phyloP scores from a whole-genome alignment of 225 moss, liverwort and hornwort species.

The Marchantia polymorpha region DNA sequence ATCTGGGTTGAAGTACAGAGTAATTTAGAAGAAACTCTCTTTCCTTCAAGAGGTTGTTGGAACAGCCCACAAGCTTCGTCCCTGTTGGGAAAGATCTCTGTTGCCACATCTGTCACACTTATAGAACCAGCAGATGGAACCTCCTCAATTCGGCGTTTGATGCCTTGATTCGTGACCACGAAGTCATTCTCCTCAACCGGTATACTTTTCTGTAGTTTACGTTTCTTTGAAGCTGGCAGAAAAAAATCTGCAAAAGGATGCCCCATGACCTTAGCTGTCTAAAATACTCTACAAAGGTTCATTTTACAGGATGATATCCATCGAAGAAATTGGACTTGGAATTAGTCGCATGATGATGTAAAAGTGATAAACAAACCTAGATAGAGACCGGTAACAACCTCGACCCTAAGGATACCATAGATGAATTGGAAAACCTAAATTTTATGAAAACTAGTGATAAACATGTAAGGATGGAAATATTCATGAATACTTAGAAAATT shows the following conservation, averaged over 20 bases:
- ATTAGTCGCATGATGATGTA: too few relatives aligned
- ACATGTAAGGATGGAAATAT: not conserved
- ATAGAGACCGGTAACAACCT: not conserved
- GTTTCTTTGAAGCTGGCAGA: slow-evolving; percentile 24
- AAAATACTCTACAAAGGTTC: not conserved
- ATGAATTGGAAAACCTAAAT: not conserved
- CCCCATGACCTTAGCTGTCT: not conserved
- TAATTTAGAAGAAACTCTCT: not conserved
- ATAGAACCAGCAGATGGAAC: too few relatives aligned
- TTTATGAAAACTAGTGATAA: not conserved
- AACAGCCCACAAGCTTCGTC: not conserved
- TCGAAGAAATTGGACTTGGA: not conserved
- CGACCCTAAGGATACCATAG: not conserved
- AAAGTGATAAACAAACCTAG: not conserved
- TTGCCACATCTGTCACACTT: not conserved
- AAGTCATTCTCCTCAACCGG: slow-evolving; percentile 9
- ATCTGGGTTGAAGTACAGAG: not conserved
- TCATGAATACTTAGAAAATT: not conserved
- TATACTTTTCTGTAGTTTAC: slow-evolving; percentile 7
- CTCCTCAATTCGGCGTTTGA: not conserved
- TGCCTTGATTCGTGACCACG: not conserved
- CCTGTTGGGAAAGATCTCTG: slow-evolving; percentile 2
- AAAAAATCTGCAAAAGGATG: slow-evolving; percentile 22
- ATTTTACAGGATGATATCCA: not conserved
- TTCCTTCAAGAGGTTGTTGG: not conserved